Evolutionary conservation across 805 yeast genomes (phyloP), one percentile per base, ranked within the genome.

Genomic region (Cyberlindnera mississippiensis): DNA sequence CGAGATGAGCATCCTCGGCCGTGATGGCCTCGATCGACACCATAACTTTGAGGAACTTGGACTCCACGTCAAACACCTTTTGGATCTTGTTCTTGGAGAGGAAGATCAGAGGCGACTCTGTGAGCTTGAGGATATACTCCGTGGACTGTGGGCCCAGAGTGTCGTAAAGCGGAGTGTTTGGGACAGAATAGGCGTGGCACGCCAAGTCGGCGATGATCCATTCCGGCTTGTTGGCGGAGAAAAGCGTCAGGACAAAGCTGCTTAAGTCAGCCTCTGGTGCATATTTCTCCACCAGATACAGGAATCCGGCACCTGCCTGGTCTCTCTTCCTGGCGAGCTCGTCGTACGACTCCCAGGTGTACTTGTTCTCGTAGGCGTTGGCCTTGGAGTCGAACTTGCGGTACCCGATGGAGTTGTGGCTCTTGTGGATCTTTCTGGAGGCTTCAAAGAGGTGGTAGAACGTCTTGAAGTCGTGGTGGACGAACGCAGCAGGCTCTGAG

Each of bases 201-300:
- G 88, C 89, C 52, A 83, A 60, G 62, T 85, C 93, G 22, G 84
- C 61, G 15, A 83, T 57, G 26, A 72, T 68, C 93, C 93, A 85
- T 61, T 84, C 86, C 8, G 74, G 67, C 37, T 78, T 67, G 57
- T 82, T 82, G 15, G 71, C 67, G 18, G 83, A 72, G 57, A 76
- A 75, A 15, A 82, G 52, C 2, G 83, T 67, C 35, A 81, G 71
- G 29, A 80, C 64, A 51, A 79, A 81, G 29, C 66, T 60, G 19
- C 61, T 57, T 0, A 48, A 32, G n/a, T 53, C 45, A n/a, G 58
- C 57, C 45, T 57, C 55, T 18, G 49, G 58, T 31, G 68, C 63
- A 37, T 60, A 67, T 16, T 53, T 51, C 45, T 64, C 63, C 18
- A 78, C 75, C 28, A 71, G 55, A 3, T 72, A 59, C 42, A 71